phyloP scores from a whole-genome alignment of 495 filamentous ascomycete genomes.

The Lasiosphaeris hirsuta region DNA sequence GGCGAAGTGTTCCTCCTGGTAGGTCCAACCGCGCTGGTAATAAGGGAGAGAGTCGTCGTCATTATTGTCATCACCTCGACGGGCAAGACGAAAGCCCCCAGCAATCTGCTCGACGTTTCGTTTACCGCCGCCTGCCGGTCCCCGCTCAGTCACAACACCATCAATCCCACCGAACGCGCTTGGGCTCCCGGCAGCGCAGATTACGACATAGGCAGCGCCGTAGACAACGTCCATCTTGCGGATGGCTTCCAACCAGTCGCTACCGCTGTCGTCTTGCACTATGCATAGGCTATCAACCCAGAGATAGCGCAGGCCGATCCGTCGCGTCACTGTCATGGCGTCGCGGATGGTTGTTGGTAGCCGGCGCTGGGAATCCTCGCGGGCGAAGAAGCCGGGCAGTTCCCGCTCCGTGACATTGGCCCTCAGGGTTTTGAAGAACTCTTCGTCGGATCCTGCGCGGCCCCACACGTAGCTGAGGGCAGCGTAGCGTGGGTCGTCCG shows the following conservation, averaged over 20 bases:
- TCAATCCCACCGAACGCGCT: conserved; percentile 15
- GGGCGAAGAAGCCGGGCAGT: too few species aligned
- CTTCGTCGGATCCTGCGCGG: not conserved
- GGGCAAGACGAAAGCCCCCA: conserved; percentile 13
- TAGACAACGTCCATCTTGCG: conserved; percentile 29
- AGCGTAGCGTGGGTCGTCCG: too few species aligned
- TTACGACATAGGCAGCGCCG: conserved; percentile 21
- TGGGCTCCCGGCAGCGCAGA: conserved; percentile 18
- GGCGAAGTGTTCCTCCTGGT: too few species aligned
- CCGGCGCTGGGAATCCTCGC: not conserved
- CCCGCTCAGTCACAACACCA: conserved; percentile 4
- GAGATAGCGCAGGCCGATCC: not conserved
- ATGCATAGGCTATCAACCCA: conserved; percentile 26
- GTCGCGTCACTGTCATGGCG: not conserved
- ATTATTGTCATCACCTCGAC: too few species aligned
- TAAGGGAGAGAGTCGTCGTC: too few species aligned
- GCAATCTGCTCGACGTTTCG: conserved; percentile 18
- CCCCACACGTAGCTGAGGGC: conserved; percentile 27
- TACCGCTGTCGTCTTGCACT: conserved; percentile 16
- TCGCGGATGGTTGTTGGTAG: not conserved
- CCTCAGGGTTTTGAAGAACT: not conserved
- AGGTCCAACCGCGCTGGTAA: conserved; percentile 17
- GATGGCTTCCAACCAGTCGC: too few species aligned
- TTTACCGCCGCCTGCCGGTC: not conserved
- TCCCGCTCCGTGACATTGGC: not conserved